These are phyloP conservation scores for Gossypioides kirkii DNA, from an alignment of 345 rosid species.

Conservation along the genomic window DNA sequence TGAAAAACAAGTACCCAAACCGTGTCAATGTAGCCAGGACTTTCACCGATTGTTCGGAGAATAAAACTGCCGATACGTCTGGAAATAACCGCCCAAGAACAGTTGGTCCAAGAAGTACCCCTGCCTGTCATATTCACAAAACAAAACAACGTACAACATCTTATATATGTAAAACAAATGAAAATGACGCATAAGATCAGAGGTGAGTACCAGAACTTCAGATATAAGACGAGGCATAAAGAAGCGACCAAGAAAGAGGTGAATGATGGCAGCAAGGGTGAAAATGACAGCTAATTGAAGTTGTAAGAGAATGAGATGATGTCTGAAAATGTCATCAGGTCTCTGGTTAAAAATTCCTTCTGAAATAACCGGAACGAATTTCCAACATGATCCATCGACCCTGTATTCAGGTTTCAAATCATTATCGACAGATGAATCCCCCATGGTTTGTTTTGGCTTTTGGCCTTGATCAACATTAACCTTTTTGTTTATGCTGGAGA, in stretches of 20 bases:
- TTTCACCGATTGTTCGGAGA: conserved; percentile 16
- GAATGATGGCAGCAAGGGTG: background rate
- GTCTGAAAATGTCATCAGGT: background rate
- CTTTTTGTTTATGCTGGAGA: background rate
- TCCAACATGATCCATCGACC: conserved; percentile 19
- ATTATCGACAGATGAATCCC: background rate
- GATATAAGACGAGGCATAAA: background rate
- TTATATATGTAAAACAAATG: background rate
- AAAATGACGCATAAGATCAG: background rate
- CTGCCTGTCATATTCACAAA: conserved; percentile 24
- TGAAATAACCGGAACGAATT: conserved; percentile 16
- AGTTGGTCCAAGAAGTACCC: conserved; percentile 27
- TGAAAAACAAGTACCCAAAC: conserved; percentile 26
- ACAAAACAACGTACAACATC: background rate
- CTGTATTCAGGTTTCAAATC: conserved; percentile 8
- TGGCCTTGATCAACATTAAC: background rate
- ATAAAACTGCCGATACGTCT: background rate
- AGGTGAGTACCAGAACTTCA: background rate
- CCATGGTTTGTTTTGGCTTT: background rate
- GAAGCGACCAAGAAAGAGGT: background rate
- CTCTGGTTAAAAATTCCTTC: conserved; percentile 20
- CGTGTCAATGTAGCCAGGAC: conserved; percentile 13
- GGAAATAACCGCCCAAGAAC: conserved; percentile 18
- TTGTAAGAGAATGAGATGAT: background rate
- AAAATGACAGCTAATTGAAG: background rate